phyloP scores from a whole-genome alignment of 1,284 basidiomycete genomes.

The Tilletiaria anomala region DNA sequence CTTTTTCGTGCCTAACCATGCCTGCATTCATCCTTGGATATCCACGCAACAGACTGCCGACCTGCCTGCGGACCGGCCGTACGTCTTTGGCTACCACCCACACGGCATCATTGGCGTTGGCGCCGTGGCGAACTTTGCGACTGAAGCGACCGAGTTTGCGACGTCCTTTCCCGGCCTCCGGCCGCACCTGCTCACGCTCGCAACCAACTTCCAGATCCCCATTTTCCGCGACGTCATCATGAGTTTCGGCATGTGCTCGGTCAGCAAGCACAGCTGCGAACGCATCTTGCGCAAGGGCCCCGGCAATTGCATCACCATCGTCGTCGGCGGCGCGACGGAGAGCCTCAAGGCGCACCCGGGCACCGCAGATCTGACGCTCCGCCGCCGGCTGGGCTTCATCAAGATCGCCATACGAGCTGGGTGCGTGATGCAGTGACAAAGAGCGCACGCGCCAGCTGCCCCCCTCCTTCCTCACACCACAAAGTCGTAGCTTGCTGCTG shows the following conservation, averaged over 20 bases:
- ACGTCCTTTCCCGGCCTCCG: slow-evolving; percentile 74
- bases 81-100: slow-evolving; percentile 57
- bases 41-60: slow-evolving; percentile 45
- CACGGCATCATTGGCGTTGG: slow-evolving; percentile 45
- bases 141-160: slow-evolving; percentile 90
- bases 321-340: slow-evolving; percentile 91
- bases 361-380: slow-evolving; percentile 80
- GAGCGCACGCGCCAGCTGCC: neutral
- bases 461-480: neutral
- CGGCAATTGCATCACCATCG: slow-evolving; percentile 68
- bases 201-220: slow-evolving; percentile 72
- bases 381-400: slow-evolving; percentile 67
- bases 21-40: neutral
- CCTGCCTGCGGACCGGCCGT: slow-evolving; percentile 74
- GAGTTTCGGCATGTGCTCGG: slow-evolving; percentile 68
- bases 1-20: neutral
- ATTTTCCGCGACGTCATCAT: slow-evolving; percentile 77
- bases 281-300: slow-evolving; percentile 55
- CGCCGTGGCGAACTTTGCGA: slow-evolving; percentile 81
- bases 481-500: neutral
- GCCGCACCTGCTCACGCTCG: slow-evolving; percentile 80
- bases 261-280: slow-evolving; percentile 74
- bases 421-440: slow-evolving; percentile 42
- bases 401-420: slow-evolving; percentile 90
- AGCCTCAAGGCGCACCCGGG: slow-evolving; percentile 83